Evolutionary conservation across 495 filamentous ascomycete genomes (phyloP), one percentile per base, ranked within the genome.

Genomic region (Tetracladium marchalianum): DNA sequence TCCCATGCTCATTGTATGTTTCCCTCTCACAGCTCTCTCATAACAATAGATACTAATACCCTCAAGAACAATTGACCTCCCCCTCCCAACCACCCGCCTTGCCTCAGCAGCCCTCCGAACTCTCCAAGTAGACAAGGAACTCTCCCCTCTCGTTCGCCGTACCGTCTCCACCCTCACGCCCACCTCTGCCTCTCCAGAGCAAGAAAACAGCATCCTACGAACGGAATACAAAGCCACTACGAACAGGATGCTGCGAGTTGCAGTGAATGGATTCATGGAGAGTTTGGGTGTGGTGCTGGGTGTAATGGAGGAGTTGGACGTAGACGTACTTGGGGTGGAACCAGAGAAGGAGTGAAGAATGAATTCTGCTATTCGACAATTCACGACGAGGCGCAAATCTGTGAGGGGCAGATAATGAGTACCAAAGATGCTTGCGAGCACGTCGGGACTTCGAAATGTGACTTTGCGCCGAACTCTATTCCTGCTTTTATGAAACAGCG

Each of bases 211-310:
- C 22, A 27, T 89, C 5, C 71, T 98, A 37, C 68, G 74, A 33
- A 82, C 82, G 9, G 76, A 83, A 41, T 98, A 97, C 68, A 77
- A 73, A 39, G 92, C 92, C 0, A 89, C 87, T 0, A 97, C 92
- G 12, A 92, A 94, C 52, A 81, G 92, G 46, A 96, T 96, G 93
- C 73, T 98, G 51, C 81, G 92, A 12, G 92, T 98, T 9, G 87
- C 92, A 11, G 90, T 95, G 52, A 98, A 98, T 66, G 88, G 90
- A n/a, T 95, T 95, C 58, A 87, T 97, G 72, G 92, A 97, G 51
- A 93, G 85, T 52, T 55, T 96, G 22, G 77, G 80, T 9, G 77
- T 94, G 32, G 79, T 96, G 0, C 60, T 97, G 37, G 82, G 83
- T 31, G 82, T 92, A 0, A 93, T 93, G 81, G 76, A 82, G 56